These are phyloP conservation scores for Bondarzewia mesenterica DNA, from an alignment of 1,284 basidiomycete species.

Conservation along the genomic window DNA sequence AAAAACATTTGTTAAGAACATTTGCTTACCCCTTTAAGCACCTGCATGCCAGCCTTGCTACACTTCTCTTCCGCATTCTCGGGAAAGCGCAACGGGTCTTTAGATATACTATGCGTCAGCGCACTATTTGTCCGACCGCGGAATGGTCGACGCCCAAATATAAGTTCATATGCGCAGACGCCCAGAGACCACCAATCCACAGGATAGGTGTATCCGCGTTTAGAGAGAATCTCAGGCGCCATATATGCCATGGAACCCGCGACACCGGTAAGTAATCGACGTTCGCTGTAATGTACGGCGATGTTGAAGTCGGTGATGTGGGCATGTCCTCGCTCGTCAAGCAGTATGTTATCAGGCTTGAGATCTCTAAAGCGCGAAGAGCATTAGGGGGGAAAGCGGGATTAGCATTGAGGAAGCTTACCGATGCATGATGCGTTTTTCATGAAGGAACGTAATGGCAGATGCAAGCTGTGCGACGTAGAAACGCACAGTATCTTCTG, in stretches of 20 bases:
- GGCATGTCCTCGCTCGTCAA: constrained; percentile 93
- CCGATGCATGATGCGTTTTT: constrained; percentile 93
- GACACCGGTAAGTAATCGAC: constrained; percentile 81
- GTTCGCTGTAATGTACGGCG: constrained; percentile 90
- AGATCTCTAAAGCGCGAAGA: constrained; percentile 57
- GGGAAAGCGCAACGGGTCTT: constrained; percentile 68
- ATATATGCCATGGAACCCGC: constrained; percentile 99
- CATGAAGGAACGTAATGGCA: constrained; percentile 87
- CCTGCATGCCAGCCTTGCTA: constrained; percentile 55
- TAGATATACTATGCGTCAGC: constrained; percentile 82
- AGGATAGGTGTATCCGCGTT: constrained; percentile 80
- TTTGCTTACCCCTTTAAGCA: constrained; percentile 55
- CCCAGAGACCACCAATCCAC: constrained; percentile 98
- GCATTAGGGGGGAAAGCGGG: constrained; percentile 16
- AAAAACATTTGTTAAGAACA: constrained; percentile 2
- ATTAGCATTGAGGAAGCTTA: constrained; percentile 27
- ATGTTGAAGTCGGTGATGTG: constrained; percentile 99
- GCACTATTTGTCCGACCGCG: constrained; percentile 87
- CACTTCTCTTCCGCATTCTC: constrained; percentile 72
- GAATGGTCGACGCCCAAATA: constrained; percentile 90
- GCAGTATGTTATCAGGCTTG: constrained; percentile 96
- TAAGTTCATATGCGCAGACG: constrained; percentile 85
- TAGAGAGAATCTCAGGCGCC: constrained; percentile 89
- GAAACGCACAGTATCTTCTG: constrained; percentile 83
- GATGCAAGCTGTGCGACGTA: constrained; percentile 88